Conservation (phyloP, 352 stramenopile genomes). For the Pythium dissimile region DNA sequence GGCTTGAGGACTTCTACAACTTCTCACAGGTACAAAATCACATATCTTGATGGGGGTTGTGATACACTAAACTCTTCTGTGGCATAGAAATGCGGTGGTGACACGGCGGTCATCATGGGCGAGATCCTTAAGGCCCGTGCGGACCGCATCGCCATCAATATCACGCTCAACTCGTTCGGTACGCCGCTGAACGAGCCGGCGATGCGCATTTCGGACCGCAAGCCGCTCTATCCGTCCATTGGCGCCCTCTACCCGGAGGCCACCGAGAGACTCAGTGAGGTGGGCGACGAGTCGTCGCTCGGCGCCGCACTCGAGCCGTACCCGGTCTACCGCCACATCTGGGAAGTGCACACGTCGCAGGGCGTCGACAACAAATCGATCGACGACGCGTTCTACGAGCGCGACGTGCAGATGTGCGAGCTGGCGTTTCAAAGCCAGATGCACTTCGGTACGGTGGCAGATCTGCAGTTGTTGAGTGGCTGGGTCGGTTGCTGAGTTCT, state of each 20-base stretch:
- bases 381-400: conserved; percentile 99
- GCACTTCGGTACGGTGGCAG: conserved; percentile 89
- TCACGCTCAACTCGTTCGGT: conserved; percentile 99
- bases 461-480: not conserved
- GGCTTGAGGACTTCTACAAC: conserved; percentile 92
- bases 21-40: conserved; percentile 81
- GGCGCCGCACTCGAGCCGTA: conserved; percentile 91
- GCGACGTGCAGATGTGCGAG: conserved; percentile 97
- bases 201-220: conserved; percentile 97
- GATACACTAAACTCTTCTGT: not conserved
- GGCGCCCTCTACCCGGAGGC: conserved; percentile 97
- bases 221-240: conserved; percentile 96
- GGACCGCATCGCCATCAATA: conserved; percentile 99
- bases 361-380: conserved; percentile 96
- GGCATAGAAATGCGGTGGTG: conserved; percentile 91
- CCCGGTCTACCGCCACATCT: conserved; percentile 96
- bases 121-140: conserved; percentile 94
- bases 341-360: conserved; percentile 94
- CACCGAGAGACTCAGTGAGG: conserved; percentile 92
- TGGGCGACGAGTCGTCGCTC: conserved; percentile 88
- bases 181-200: conserved; percentile 90
- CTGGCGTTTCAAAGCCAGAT: conserved; percentile 99
- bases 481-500: not conserved
- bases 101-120: conserved; percentile 97
- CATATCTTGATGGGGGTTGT: not conserved